Evolutionary conservation across 345 rosid species (phyloP).

Genomic region (Populus simonii): DNA sequence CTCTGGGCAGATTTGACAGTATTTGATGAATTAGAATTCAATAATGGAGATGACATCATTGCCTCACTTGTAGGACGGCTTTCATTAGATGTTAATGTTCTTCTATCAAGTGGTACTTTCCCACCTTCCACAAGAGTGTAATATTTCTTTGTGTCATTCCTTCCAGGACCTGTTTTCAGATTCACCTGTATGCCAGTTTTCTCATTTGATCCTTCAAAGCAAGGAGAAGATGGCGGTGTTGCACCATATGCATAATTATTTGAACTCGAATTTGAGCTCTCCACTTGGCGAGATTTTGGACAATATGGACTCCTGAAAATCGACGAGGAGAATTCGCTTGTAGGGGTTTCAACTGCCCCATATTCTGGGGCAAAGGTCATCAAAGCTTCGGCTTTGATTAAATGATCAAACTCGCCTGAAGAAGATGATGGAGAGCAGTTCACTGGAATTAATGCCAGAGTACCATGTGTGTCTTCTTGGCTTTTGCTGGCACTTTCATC

Average conservation of each 20-base stretch:
- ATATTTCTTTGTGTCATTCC: slow-evolving; percentile 49
- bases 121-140: slow-evolving; percentile 70
- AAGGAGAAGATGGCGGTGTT: slow-evolving; percentile 68
- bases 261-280: slow-evolving; percentile 67
- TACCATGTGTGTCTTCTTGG: slow-evolving; percentile 55
- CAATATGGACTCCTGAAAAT: slow-evolving; percentile 79
- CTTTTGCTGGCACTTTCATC: slow-evolving; percentile 68
- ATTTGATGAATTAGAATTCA: slow-evolving; percentile 52
- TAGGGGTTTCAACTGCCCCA: slow-evolving; percentile 85
- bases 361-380: slow-evolving; percentile 94
- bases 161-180: slow-evolving; percentile 46
- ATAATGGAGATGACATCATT: slow-evolving; percentile 43
- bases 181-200: slow-evolving; percentile 43
- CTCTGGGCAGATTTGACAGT: slow-evolving; percentile 49
- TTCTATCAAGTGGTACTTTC: slow-evolving; percentile 48
- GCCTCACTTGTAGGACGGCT: slow-evolving; percentile 47
- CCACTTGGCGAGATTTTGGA: slow-evolving; percentile 68
- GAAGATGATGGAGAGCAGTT: slow-evolving; percentile 44
- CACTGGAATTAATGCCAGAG: slow-evolving; percentile 47
- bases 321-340: slow-evolving; percentile 57
- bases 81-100: slow-evolving; percentile 32
- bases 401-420: slow-evolving; percentile 79
- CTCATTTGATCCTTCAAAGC: slow-evolving; percentile 58
- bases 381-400: slow-evolving; percentile 91
- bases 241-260: slow-evolving; percentile 76